These are phyloP conservation scores for Ogataea thermomethanolica DNA, from an alignment of 805 yeast species.

Conservation along the genomic window DNA sequence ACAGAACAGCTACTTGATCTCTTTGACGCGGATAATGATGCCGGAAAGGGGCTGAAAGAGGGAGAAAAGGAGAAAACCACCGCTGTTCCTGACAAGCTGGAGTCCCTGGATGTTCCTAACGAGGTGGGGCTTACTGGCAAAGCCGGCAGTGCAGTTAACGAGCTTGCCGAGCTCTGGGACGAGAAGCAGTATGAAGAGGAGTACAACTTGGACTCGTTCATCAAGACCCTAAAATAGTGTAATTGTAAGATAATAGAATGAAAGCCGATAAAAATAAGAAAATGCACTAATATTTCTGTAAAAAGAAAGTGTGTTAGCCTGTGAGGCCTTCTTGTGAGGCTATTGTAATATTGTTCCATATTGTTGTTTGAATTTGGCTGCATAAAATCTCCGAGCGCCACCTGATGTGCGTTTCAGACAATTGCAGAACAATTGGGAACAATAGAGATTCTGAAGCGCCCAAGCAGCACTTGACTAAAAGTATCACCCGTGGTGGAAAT, in stretches of 20 bases:
- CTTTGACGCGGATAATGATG: constrained; percentile 67
- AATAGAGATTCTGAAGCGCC: constrained; percentile 1
- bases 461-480: constrained; percentile 9
- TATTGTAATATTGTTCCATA: constrained; percentile 3
- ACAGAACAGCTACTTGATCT: constrained; percentile 89
- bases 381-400: constrained; percentile 7
- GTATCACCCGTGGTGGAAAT: constrained; percentile 10
- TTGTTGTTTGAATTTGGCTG: background rate
- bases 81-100: constrained; percentile 18
- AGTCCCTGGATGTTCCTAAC: constrained; percentile 34
- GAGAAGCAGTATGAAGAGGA: constrained; percentile 95
- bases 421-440: constrained; percentile 1
- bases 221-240: constrained; percentile 55
- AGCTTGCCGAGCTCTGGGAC: constrained; percentile 93
- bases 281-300: background rate
- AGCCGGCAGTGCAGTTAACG: constrained; percentile 84
- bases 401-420: constrained; percentile 1
- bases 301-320: no score
- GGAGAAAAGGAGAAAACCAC: constrained; percentile 19
- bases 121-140: constrained; percentile 82
- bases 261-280: background rate
- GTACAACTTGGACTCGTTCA: constrained; percentile 89
- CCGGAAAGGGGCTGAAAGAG: constrained; percentile 20
- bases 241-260: constrained; percentile 3
- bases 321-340: background rate